phyloP scores from a whole-genome alignment of 441 rosid species.

The Manihot esculenta region DNA sequence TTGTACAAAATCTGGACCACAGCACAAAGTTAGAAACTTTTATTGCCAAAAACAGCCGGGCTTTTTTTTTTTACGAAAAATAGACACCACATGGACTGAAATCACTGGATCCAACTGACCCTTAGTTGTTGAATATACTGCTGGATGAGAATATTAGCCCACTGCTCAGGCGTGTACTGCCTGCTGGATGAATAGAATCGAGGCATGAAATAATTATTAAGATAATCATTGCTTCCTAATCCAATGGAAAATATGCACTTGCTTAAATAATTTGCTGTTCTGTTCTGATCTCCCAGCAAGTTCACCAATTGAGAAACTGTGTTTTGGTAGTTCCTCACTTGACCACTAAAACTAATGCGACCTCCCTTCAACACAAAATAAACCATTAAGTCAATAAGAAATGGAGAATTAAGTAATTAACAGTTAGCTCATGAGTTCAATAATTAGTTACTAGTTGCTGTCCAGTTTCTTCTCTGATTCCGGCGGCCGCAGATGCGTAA shows the following conservation, averaged over 20 bases:
- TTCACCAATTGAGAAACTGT: conserved; percentile 61
- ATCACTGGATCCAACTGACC: no score
- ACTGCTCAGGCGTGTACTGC: conserved; percentile 56
- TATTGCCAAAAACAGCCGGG: no score
- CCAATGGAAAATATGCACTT: conserved; percentile 71
- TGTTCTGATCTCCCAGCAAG: conserved; percentile 56
- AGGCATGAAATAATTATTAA: conserved; percentile 92
- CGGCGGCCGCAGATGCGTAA: conserved; percentile 91
- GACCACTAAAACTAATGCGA: conserved; percentile 70
- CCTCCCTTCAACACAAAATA: conserved; percentile 51
- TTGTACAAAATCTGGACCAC: conserved; percentile 50
- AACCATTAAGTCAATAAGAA: neutral
- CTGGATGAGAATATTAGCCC: conserved; percentile 48
- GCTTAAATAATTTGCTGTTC: conserved; percentile 57
- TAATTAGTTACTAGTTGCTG: conserved; percentile 57
- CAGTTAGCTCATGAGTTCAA: no score
- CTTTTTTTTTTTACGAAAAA: no score
- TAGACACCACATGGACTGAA: no score
- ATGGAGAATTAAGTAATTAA: neutral
- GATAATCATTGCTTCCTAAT: conserved; percentile 87
- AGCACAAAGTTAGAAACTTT: no score
- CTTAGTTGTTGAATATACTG: conserved; percentile 57
- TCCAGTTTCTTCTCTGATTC: conserved; percentile 87
- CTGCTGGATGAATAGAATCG: conserved; percentile 51
- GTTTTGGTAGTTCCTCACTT: conserved; percentile 62